Conservation (phyloP, 177 flowering plant genomes). For the Vitis hybrid region DNA sequence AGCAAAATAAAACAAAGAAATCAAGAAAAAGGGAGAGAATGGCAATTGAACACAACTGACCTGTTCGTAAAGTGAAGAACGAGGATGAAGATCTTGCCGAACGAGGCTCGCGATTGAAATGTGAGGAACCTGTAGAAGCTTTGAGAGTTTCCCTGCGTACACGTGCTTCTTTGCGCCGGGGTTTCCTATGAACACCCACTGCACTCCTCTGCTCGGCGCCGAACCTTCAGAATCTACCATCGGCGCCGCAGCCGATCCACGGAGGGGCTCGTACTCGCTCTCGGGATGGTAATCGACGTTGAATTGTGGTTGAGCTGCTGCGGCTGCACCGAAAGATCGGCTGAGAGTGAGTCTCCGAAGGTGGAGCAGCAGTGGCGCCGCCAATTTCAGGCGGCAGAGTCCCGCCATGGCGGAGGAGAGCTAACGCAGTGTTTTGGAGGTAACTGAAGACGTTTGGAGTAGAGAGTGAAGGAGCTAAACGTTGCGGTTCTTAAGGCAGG, state of each 20-base stretch:
- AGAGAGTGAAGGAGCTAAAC: too few relatives aligned
- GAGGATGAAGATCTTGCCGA: too few relatives aligned
- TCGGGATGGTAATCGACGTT: conserved; percentile 1
- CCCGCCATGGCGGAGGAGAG: conserved; percentile 3
- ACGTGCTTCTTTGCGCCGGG: too few relatives aligned
- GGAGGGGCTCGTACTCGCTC: not conserved
- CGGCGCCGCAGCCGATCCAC: not conserved
- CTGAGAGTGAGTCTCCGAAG: not conserved
- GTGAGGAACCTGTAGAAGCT: too few relatives aligned
- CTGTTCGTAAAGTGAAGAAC: too few relatives aligned
- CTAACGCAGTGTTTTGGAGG: not conserved
- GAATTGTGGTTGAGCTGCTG: conserved; percentile 7
- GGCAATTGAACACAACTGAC: not conserved
- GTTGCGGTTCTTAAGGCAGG: too few relatives aligned
- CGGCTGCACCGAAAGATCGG: conserved; percentile 2
- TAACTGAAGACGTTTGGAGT: not conserved
- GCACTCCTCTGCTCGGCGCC: too few relatives aligned
- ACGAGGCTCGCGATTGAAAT: too few relatives aligned
- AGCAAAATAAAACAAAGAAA: not conserved
- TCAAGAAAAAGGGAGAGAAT: not conserved
- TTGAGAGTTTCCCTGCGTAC: too few relatives aligned
- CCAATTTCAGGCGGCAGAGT: not conserved
- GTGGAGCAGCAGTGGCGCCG: not conserved
- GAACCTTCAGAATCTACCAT: not conserved
- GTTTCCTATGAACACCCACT: too few relatives aligned